phyloP scores from a whole-genome alignment of 352 stramenopile genomes.

The Globisporangium perplexum region DNA sequence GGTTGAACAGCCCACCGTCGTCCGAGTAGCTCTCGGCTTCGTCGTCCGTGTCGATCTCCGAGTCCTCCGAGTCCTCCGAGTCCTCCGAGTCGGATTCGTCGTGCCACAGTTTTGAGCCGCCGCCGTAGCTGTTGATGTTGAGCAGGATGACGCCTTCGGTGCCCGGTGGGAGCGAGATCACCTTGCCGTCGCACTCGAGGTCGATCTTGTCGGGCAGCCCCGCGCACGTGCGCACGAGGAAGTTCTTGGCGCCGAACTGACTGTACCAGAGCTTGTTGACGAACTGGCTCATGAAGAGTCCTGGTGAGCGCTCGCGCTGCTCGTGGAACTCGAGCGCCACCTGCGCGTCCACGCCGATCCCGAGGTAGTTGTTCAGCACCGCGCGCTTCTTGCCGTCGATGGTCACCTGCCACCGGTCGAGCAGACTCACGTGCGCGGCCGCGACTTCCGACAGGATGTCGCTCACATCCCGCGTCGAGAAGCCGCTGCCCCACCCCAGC shows the following conservation, averaged over 20 bases:
- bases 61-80: constrained; percentile 22
- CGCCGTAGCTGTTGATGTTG: constrained; percentile 88
- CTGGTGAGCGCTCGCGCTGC: constrained; percentile 80
- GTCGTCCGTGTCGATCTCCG: constrained; percentile 32
- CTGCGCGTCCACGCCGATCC: constrained; percentile 87
- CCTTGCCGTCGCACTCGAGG: constrained; percentile 75
- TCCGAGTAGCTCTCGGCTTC: constrained; percentile 28
- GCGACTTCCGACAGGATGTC: constrained; percentile 64
- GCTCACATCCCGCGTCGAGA: constrained; percentile 65
- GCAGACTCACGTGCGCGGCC: constrained; percentile 62
- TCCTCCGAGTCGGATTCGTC: constrained; percentile 62
- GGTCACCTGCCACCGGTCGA: constrained; percentile 73
- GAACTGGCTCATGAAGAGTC: constrained; percentile 85
- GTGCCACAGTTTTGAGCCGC: constrained; percentile 85
- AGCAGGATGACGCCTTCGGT: constrained; percentile 85
- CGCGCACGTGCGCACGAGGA: constrained; percentile 78
- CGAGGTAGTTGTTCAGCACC: constrained; percentile 80
- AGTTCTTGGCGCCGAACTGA: constrained; percentile 84
- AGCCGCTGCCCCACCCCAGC: constrained; percentile 92
- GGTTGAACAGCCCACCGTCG: constrained; percentile 15
- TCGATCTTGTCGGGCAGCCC: constrained; percentile 70
- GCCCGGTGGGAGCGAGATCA: constrained; percentile 57
- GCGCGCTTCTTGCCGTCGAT: constrained; percentile 62
- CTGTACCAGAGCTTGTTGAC: constrained; percentile 93
- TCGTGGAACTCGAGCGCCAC: constrained; percentile 90